Evolutionary conservation across 23 red algal genomes (phyloP), one percentile per base, ranked within the genome.

Genomic region (Gracilaria domingensis): DNA sequence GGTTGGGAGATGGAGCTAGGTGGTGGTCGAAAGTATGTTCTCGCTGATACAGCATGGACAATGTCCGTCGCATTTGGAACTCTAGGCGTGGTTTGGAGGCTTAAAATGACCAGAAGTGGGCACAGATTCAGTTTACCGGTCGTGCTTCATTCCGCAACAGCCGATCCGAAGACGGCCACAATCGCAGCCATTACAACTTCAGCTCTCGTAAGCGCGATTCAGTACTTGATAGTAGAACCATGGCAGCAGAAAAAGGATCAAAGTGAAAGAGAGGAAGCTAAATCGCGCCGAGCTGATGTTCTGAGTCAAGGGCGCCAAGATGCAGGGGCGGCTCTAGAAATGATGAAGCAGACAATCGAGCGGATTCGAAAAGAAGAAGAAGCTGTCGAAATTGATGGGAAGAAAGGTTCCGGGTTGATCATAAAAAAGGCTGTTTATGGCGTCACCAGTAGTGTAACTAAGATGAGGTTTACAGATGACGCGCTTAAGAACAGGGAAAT

Each of bases 371-470:
- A 81, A 40, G 40, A 75, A 18, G 96, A 98, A 64, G 69, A 85
- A n/a, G 70, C 88, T 34, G 91, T 87, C 13, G 70, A 78, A 48
- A 91, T 86, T 77, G 93, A 91, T 56, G 87, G 87, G 56, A 90
- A 50, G 37, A 90, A 80, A 47, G 73, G 87, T 26, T 90, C 66
- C 4, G 96, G 96, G 18, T 50, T 98, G 23, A 56, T 98, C 4
- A 95, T 98, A 23, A 82, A 93, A 44, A 88, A 92, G 61, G 96
- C 92, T 16, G 77, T 95, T 9, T 98, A 98, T 80, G 96, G 96
- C 0, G 32, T 64, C 33, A 60, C 47, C 1, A 48, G 30, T 57
- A 91, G 67, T 37, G 90, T 95, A 49, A 51, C 12, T 8, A 71
- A 61, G 6, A 25, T 92, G 78, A 66, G 50, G 18, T 71, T 85